These are phyloP conservation scores for Verticillium albo-atrum DNA, from an alignment of 2,329 filamentous ascomycete genomes.

Conservation along the genomic window DNA sequence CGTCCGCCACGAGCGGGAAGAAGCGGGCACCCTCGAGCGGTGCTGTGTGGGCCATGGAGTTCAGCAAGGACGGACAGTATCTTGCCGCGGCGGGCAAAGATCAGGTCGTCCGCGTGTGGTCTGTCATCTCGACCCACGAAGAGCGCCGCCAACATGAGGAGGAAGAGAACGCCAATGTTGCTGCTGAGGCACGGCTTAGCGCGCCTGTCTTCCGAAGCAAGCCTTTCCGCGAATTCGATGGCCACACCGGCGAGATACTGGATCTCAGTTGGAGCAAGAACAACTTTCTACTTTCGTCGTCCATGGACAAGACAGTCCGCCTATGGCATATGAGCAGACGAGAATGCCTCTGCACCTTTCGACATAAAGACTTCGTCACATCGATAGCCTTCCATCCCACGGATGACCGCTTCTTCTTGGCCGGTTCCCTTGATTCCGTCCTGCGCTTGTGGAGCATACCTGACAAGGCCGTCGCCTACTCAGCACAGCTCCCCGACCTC, in stretches of 20 bases:
- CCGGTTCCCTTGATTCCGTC: slow-evolving; percentile 85
- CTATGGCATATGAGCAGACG: slow-evolving; percentile 84
- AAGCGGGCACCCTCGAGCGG: slow-evolving; percentile 27
- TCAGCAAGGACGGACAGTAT: slow-evolving; percentile 87
- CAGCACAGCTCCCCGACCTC: slow-evolving; percentile 72
- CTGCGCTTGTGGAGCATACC: slow-evolving; percentile 94
- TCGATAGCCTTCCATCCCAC: slow-evolving; percentile 91
- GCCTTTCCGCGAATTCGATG: slow-evolving; percentile 73
- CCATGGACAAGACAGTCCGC: slow-evolving; percentile 96
- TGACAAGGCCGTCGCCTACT: slow-evolving; percentile 87
- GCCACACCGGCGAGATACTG: slow-evolving; percentile 80
- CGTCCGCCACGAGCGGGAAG: slow-evolving; percentile 20
- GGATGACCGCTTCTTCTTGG: slow-evolving; percentile 94
- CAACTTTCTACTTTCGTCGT: slow-evolving; percentile 91
- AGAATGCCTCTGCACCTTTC: slow-evolving; percentile 90
- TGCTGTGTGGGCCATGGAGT: slow-evolving; percentile 88
- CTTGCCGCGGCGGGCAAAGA: slow-evolving; percentile 92
- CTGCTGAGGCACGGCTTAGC: slow-evolving; percentile 62
- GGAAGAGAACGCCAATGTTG: slow-evolving; percentile 50
- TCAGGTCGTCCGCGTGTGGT: slow-evolving; percentile 79
- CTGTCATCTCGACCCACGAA: slow-evolving; percentile 76
- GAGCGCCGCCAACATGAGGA: slow-evolving; percentile 72
- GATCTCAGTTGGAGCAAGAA: slow-evolving; percentile 99
- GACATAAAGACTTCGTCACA: slow-evolving; percentile 92
- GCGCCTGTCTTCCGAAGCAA: slow-evolving; percentile 85